Base-by-base conservation (phyloP, 371 early-diverging fungal genomes). In the Modicella reniformis region DNA sequence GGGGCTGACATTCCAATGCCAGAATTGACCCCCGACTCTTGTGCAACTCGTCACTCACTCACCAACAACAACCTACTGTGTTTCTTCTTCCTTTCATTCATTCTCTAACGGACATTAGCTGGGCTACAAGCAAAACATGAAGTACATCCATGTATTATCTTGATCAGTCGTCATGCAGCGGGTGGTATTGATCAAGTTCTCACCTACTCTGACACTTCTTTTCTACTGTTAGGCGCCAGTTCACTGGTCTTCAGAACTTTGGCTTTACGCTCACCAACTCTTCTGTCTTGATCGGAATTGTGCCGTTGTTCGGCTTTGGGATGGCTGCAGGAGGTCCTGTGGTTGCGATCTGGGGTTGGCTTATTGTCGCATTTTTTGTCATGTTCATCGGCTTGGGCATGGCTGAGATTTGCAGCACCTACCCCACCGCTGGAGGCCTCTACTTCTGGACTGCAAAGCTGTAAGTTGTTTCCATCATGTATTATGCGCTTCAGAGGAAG, bases 391-490 rank as follows among this genome's bases (percentile, higher is more conserved):
- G 88, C 29, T 74, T 89, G 53, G 84, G 88, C 2, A 80, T 92
- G 82, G 92, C 92, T 21, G 92, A 92, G 77, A 92, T 92, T 65
- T 91, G 91, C 74, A 85, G 85, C 57, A 86, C 92, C 17, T 91
- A 84, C 75, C 91, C 91, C n/a, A 90, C 90, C 29, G 86, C 90
- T 8, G 91, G 92, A 53, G 89, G 89, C 9, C 81, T 90, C 40
- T 90, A 92, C 72, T 91, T 83, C 81, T 90, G 87, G 86, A 82
- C 88, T 21, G 85, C 85, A n/a, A 74, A 70, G 58, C 67, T 79
- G 62, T 69, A 70, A 60, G 60, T 84, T 80, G 7, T 4, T 12
- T 28, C n/a, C n/a, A n/a, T n/a, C n/a, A n/a, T n/a, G n/a, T n/a
- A n/a, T n/a, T n/a, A n/a, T n/a, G n/a, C n/a, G n/a, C n/a, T n/a